A percentile compares a stretch with the other conserved stretches of the same genome.
phyloP scores from a whole-genome alignment of 495 filamentous ascomycete species.

The Talaromyces trachyspermus region DNA sequence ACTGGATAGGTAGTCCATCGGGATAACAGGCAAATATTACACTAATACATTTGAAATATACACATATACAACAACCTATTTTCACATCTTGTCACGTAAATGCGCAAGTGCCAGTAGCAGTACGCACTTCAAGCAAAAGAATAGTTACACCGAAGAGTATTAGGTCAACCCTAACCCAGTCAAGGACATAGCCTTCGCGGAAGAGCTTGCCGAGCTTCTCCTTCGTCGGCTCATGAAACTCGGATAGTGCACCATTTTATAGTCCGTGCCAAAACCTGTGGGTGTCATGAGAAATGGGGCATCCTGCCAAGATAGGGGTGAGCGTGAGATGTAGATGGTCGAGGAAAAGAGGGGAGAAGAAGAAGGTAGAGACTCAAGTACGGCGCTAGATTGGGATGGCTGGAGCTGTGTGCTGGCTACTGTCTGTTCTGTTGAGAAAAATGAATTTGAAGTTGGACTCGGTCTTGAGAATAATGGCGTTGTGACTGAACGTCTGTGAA shows the following conservation, averaged over 20 bases:
- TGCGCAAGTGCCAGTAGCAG: no score
- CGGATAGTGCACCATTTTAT: constrained; percentile 2
- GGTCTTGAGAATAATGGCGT: constrained; percentile 1
- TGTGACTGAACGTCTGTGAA: constrained; percentile 8
- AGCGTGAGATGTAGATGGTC: not conserved
- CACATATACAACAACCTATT: no score
- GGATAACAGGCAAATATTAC: no score
- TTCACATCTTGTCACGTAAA: no score
- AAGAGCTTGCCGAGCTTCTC: constrained; percentile 2
- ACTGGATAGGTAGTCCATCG: no score
- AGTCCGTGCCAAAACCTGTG: not conserved
- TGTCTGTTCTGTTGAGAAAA: not conserved
- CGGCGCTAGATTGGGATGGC: constrained; percentile 2
- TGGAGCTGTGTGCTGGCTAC: not conserved
- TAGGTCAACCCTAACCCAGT: constrained; percentile 1
- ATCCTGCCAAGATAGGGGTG: not conserved
- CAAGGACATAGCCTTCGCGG: constrained; percentile 1
- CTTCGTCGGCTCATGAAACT: not conserved
- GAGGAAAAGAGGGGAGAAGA: not conserved
- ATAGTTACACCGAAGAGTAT: no score
- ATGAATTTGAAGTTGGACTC: not conserved
- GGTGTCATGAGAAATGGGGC: constrained; percentile 4
- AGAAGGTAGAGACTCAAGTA: not conserved
- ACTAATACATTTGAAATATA: no score
- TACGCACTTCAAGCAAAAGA: no score